Percentiles rank a stretch among this genome's conserved stretches.
Conservation (phyloP, 208 protist species). For the Trypanosomatidae sp. region DNA sequence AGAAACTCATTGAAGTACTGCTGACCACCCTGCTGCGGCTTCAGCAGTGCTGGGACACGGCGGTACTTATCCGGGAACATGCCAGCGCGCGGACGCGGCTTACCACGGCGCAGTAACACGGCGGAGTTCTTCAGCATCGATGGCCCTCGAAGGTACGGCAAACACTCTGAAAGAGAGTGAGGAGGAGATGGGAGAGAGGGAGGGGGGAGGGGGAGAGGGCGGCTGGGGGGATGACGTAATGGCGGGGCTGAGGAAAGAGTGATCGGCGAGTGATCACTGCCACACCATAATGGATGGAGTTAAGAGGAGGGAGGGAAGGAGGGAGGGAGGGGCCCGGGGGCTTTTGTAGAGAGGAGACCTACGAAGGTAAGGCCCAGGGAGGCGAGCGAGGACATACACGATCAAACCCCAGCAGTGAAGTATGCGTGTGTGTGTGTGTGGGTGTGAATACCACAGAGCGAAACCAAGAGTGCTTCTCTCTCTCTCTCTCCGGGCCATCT, state of each 20-base stretch:
- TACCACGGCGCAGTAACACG: conserved; percentile 72
- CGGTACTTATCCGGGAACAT: conserved; percentile 90
- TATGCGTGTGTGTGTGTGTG: not conserved
- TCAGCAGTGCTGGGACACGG: conserved; percentile 71
- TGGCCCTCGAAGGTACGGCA: no score
- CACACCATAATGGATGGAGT: not conserved
- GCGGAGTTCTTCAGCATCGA: conserved; percentile 27
- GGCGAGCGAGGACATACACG: not conserved
- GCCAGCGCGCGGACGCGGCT: conserved; percentile 73
- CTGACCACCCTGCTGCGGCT: conserved; percentile 86
- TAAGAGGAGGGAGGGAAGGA: not conserved
- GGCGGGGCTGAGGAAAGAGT: not conserved
- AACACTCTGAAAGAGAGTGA: not conserved
- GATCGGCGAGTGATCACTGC: not conserved
- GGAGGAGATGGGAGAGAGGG: not conserved
- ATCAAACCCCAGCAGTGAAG: not conserved
- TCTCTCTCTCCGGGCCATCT: not conserved
- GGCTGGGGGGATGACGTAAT: no score
- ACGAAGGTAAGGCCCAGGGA: not conserved
- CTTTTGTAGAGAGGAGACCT: not conserved
- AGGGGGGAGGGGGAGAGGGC: not conserved
- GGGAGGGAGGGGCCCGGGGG: not conserved
- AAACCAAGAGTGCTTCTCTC: not conserved
- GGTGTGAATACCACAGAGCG: no score
- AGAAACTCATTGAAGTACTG: conserved; percentile 84